Conservation (phyloP, 352 stramenopile genomes). For the Pythium plurisporium region DNA sequence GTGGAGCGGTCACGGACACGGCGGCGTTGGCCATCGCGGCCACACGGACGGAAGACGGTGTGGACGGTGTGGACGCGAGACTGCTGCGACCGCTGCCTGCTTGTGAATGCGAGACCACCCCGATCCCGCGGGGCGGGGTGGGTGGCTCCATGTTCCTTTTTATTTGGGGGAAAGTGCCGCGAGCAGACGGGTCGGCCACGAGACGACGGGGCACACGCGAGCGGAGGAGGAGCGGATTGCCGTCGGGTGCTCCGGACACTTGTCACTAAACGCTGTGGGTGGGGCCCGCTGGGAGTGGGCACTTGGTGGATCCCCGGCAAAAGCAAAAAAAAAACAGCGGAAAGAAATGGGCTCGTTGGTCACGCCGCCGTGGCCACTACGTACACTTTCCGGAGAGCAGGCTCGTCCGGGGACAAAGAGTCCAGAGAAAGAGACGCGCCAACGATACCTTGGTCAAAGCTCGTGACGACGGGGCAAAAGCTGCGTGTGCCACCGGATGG, state of each 20-base stretch:
- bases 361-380: not conserved
- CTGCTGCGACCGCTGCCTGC: not conserved
- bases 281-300: not conserved
- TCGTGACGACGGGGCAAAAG: not conserved
- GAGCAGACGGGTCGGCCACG: constrained; percentile 11
- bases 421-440: constrained; percentile 1
- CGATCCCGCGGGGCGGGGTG: not conserved
- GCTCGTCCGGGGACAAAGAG: too few relatives aligned
- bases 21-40: constrained; percentile 12
- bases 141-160: constrained; percentile 12
- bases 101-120: constrained; percentile 2
- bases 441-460: constrained; percentile 11
- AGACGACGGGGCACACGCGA: too few relatives aligned
- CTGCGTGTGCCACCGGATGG: not conserved
- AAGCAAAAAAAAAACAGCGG: constrained; percentile 9
- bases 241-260: constrained; percentile 1
- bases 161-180: not conserved
- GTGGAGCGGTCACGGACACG: not conserved
- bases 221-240: too few relatives aligned
- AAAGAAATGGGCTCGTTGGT: not conserved
- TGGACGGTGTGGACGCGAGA: not conserved
- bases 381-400: not conserved
- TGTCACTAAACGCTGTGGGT: too few relatives aligned
- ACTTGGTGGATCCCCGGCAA: not conserved
- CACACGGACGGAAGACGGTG: too few relatives aligned